A percentile compares a stretch with the other conserved stretches of the same genome.
Evolutionary conservation across 2,329 filamentous ascomycete species (phyloP).

Genomic region (Clonostachys chloroleuca): DNA sequence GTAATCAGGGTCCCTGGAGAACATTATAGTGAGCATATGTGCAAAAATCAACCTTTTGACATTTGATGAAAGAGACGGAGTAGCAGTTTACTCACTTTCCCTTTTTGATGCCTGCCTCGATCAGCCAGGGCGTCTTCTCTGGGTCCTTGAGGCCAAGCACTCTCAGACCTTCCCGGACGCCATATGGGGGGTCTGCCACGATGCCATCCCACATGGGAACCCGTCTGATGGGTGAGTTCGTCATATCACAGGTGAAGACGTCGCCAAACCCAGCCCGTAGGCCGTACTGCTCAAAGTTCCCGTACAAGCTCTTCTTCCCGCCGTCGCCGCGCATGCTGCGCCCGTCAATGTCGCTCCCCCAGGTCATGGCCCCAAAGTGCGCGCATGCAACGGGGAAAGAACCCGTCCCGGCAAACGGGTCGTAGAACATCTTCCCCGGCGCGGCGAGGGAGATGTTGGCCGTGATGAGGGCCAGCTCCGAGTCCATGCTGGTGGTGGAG

Average conservation of each 20-base stretch:
- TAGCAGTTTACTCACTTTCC: constrained; percentile 53
- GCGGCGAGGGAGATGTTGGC: constrained; percentile 84
- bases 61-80: no score
- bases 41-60: no score
- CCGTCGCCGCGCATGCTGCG: constrained; percentile 75
- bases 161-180: constrained; percentile 85
- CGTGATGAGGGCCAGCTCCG: constrained; percentile 84
- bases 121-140: constrained; percentile 51
- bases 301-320: constrained; percentile 42
- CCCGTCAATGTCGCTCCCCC: constrained; percentile 92
- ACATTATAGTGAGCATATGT: no score
- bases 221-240: constrained; percentile 69
- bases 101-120: constrained; percentile 65
- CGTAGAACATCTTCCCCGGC: constrained; percentile 83
- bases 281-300: constrained; percentile 84
- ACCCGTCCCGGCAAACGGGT: constrained; percentile 93
- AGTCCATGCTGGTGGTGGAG: constrained; percentile 95
- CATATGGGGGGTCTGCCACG: constrained; percentile 93
- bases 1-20: constrained; percentile 51
- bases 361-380: constrained; percentile 79
- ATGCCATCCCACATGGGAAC: constrained; percentile 78
- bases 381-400: constrained; percentile 88
- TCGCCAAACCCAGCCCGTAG: constrained; percentile 65
- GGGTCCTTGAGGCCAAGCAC: constrained; percentile 77
- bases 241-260: constrained; percentile 81